Base-by-base conservation (phyloP, 441 rosid species). In the Populus hybrid region DNA sequence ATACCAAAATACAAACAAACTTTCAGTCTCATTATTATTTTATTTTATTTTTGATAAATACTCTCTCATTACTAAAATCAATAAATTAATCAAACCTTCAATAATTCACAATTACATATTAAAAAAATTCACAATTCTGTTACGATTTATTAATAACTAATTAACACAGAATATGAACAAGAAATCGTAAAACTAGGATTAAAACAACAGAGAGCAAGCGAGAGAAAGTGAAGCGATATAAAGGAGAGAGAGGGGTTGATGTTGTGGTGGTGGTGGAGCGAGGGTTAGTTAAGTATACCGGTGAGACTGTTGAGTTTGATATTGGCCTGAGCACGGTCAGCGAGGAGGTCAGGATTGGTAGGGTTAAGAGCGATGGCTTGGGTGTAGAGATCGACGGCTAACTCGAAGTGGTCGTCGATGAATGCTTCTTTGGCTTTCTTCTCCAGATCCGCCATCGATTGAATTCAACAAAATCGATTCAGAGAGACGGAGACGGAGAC, bases 311-410 rank as follows among this genome's bases (percentile, higher is more conserved):
- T 7, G 88, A 90, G 94, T 76, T 96, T 96, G 86, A 90, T 85
- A 77, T 88, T 86, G 79, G 98, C 97, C 84, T 96, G 99, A 74
- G 99, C 94, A 38, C 98, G 98, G 85, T 96, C 94, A 7, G 94
- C 94, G 80, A 78, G 90, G 72, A 94, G 90, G 42, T 90, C 98
- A 3, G 98, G 89, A 80, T 76, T 80, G 35, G 77, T 85, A 72
- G 98, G 97, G 89, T 79, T 82, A 74, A 90, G 82, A 16, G 66
- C 72, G 82, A 96, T 88, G 74, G 97, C 99, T 83, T 91, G 90
- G 1, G 94, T 81, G 84, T 90, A 93, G 80, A 96, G 91, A 78
- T 90, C 94, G 76, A 80, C 83, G 45, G 98, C 92, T 18, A 89
- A 86, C 82, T 93, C 95, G 79, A 94, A 93, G 87, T 92, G 89